Percentiles rank a stretch among this genome's conserved stretches.
Evolutionary conservation across 768 basidiomycete genomes (phyloP).

Genomic region (Leccinum subgranulosum): DNA sequence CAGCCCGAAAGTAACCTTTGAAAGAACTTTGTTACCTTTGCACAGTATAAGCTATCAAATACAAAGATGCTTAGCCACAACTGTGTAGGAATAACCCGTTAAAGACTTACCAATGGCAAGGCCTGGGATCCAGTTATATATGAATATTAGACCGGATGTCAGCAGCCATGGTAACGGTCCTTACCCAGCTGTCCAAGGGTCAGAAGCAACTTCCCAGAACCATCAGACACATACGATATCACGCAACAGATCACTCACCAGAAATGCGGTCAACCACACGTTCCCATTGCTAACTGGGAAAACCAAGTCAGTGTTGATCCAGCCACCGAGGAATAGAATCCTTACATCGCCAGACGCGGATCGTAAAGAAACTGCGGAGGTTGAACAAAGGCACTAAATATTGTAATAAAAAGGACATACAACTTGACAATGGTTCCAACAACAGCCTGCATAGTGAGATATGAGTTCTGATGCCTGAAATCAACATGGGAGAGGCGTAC

Average conservation of each 20-base stretch:
- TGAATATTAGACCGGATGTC: background rate
- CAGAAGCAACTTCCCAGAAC: constrained; percentile 39
- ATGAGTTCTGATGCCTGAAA: background rate
- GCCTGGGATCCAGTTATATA: constrained; percentile 20
- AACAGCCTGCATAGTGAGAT: constrained; percentile 36
- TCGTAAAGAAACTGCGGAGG: constrained; percentile 45
- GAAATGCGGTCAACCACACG: constrained; percentile 38
- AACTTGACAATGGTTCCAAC: constrained; percentile 53
- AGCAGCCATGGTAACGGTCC: constrained; percentile 3
- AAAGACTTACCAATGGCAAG: constrained; percentile 38
- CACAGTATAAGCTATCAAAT: constrained; percentile 39
- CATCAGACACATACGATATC: background rate
- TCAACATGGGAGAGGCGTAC: constrained; percentile 3
- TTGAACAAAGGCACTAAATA: background rate
- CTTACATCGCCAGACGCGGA: constrained; percentile 64
- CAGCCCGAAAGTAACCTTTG: background rate
- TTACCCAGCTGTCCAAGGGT: constrained; percentile 50
- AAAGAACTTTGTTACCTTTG: constrained; percentile 35
- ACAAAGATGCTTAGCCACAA: background rate
- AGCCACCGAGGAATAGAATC: constrained; percentile 7
- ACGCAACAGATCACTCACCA: constrained; percentile 36
- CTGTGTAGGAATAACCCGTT: background rate
- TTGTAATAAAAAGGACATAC: constrained; percentile 33
- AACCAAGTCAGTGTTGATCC: background rate
- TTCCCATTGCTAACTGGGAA: constrained; percentile 54